These are phyloP conservation scores for Zelopaecilomyces penicillatus DNA, from an alignment of 2,329 filamentous ascomycete species.

Conservation along the genomic window DNA sequence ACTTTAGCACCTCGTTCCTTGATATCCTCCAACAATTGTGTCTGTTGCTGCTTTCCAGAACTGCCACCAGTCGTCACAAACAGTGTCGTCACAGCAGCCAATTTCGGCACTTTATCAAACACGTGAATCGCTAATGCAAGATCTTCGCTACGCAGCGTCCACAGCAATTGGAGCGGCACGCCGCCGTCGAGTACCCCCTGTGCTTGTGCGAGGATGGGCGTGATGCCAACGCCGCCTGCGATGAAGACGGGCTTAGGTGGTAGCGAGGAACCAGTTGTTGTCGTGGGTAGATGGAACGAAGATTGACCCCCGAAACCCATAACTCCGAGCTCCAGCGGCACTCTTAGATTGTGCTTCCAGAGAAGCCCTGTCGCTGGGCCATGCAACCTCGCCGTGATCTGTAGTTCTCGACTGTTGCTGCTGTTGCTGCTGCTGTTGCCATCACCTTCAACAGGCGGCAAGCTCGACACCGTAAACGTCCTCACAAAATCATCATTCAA, in stretches of 20 bases:
- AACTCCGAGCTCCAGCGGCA: constrained; percentile 55
- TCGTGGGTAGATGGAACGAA: constrained; percentile 29
- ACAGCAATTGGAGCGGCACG: constrained; percentile 49
- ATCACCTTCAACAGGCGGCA: constrained; percentile 29
- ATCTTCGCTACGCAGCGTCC: constrained; percentile 58
- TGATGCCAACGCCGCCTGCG: constrained; percentile 76
- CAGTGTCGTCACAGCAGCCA: constrained; percentile 46
- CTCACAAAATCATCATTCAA: constrained; percentile 79
- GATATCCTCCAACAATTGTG: constrained; percentile 25
- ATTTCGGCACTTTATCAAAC: constrained; percentile 40
- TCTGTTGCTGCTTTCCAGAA: constrained; percentile 13
- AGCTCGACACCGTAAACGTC: constrained; percentile 72
- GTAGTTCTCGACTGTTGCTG: constrained; percentile 36
- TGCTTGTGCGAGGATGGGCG: constrained; percentile 67
- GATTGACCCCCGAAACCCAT: constrained; percentile 63
- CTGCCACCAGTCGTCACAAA: constrained; percentile 52
- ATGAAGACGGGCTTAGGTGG: constrained; percentile 47
- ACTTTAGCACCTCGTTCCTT: constrained; percentile 27
- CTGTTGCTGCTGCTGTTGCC: no score
- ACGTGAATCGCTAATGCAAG: constrained; percentile 52
- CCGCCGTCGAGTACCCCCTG: constrained; percentile 31
- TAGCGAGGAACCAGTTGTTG: constrained; percentile 4
- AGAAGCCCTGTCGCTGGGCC: constrained; percentile 61
- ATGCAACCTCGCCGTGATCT: constrained; percentile 63
- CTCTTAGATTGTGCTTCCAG: constrained; percentile 46